Percentiles rank a stretch among this genome's conserved stretches.
phyloP scores from a whole-genome alignment of 169 alveolate species.

The Cystoisospora suis region DNA sequence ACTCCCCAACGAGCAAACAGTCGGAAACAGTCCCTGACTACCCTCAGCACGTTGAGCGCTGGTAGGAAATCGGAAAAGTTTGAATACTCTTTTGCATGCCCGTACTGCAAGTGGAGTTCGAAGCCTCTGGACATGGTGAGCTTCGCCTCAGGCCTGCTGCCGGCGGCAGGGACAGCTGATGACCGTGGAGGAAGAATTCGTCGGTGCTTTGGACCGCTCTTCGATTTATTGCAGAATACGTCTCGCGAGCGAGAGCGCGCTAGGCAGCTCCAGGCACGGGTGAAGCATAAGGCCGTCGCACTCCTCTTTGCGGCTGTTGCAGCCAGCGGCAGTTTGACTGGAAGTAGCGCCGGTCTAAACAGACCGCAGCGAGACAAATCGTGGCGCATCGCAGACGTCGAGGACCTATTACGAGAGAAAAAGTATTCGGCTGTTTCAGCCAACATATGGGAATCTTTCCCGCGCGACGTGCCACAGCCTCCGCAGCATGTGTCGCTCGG shows the following conservation, averaged over 20 bases:
- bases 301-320: conserved; percentile 54
- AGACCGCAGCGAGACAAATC: conserved; percentile 5
- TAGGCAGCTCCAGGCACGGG: conserved; percentile 53
- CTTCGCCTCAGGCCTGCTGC: conserved; percentile 35
- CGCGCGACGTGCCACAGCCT: not conserved
- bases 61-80: not conserved
- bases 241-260: conserved; percentile 47
- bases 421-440: not conserved
- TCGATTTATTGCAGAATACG: conserved; percentile 32
- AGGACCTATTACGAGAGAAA: not conserved
- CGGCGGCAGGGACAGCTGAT: conserved; percentile 17
- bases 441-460: not conserved
- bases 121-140: conserved; percentile 15
- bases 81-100: conserved; percentile 29
- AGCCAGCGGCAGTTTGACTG: not conserved
- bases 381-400: conserved; percentile 20
- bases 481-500: conserved; percentile 6
- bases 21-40: not conserved
- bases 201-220: conserved; percentile 5
- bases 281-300: conserved; percentile 54
- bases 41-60: not conserved
- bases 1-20: not conserved
- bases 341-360: not conserved
- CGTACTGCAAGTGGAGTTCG: conserved; percentile 56
- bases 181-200: conserved; percentile 19